Evolutionary conservation across 2,329 filamentous ascomycete genomes (phyloP).

Genomic region (Xylaria sp.): DNA sequence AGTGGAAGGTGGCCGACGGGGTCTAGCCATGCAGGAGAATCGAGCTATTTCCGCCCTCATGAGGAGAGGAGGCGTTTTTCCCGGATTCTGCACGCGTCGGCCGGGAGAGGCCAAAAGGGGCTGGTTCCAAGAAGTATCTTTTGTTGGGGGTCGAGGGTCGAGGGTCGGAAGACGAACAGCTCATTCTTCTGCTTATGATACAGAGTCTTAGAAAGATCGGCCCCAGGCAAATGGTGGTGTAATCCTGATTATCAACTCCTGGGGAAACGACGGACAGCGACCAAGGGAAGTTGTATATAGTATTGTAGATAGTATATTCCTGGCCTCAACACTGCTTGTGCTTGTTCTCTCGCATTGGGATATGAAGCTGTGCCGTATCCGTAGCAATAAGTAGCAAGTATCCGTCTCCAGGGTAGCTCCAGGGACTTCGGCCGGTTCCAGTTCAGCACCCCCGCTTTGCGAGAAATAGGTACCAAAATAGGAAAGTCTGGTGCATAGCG

Average conservation of each 20-base stretch:
- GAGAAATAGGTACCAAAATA: no score
- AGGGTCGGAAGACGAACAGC: neutral
- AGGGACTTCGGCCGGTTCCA: neutral
- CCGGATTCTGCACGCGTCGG: neutral
- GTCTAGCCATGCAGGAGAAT: neutral
- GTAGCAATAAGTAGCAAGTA: slow-evolving; percentile 9
- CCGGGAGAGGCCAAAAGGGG: neutral
- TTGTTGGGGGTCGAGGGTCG: neutral
- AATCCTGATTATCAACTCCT: neutral
- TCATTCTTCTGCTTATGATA: neutral
- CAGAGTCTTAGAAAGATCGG: neutral
- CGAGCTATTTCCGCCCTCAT: neutral
- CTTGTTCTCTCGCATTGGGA: no score
- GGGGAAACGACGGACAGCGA: neutral
- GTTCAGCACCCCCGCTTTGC: neutral
- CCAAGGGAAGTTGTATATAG: neutral
- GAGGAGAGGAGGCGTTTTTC: neutral
- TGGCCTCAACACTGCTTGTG: neutral
- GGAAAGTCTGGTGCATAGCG: no score
- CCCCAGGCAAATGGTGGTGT: neutral
- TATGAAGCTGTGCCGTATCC: no score
- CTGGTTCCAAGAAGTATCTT: neutral
- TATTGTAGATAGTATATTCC: no score
- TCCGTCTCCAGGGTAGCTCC: slow-evolving; percentile 13
- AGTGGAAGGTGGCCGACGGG: neutral